These are phyloP conservation scores for Candida manassasensis DNA, from an alignment of 805 yeast genomes.

Conservation along the genomic window DNA sequence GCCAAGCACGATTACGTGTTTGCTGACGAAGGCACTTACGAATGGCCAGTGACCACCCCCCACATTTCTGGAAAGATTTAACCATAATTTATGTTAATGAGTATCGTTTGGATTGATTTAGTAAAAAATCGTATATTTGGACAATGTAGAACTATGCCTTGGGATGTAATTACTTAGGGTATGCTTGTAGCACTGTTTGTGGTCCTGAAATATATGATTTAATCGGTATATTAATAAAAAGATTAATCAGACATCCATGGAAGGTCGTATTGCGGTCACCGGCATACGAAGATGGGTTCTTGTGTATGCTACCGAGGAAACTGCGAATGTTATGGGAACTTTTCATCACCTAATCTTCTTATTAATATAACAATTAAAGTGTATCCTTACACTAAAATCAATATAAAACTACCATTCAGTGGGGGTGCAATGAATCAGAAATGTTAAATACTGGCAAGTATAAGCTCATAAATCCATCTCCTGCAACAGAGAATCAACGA, in stretches of 20 bases:
- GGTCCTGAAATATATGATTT: background rate
- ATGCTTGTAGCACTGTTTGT: no score
- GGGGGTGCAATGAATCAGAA: constrained; percentile 45
- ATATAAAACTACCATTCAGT: constrained; percentile 9
- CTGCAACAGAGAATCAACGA: constrained; percentile 35
- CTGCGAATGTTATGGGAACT: constrained; percentile 84
- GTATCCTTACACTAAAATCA: constrained; percentile 7
- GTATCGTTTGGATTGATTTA: background rate
- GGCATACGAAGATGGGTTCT: constrained; percentile 80
- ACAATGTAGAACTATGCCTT: no score
- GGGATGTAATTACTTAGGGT: no score
- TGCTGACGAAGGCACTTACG: constrained; percentile 60
- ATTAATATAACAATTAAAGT: constrained; percentile 2
- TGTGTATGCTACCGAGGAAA: constrained; percentile 89
- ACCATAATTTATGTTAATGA: background rate
- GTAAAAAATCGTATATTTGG: background rate
- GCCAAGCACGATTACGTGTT: constrained; percentile 68
- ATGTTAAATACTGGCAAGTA: constrained; percentile 82
- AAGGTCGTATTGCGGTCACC: constrained; percentile 84
- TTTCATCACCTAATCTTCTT: constrained; percentile 57
- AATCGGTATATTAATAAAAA: constrained; percentile 1
- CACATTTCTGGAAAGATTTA: constrained; percentile 28
- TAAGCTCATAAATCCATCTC: constrained; percentile 50
- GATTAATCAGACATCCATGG: constrained; percentile 85
- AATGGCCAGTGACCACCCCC: constrained; percentile 83